Percentiles rank a stretch among this genome's conserved stretches.
Conservation (phyloP, 2,329 filamentous ascomycete genomes). For the Botrytis aclada region DNA sequence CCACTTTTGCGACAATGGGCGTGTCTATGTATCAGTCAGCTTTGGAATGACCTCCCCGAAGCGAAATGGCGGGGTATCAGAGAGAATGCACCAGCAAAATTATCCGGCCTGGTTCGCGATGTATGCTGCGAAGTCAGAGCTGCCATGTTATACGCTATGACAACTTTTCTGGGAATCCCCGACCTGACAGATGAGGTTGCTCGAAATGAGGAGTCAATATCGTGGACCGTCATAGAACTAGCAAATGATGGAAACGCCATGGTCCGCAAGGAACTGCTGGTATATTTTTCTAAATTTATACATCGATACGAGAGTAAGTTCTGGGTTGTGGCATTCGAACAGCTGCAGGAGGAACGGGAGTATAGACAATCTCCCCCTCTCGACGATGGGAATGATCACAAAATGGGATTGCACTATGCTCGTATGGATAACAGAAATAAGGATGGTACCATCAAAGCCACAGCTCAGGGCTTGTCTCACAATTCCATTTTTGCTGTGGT, state of each 20-base stretch:
- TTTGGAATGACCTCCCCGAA: constrained; percentile 87
- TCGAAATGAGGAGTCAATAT: constrained; percentile 85
- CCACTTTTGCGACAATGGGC: constrained; percentile 91
- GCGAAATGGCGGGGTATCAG: constrained; percentile 96
- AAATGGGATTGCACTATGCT: constrained; percentile 61
- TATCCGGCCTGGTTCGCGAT: constrained; percentile 79
- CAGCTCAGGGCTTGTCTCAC: constrained; percentile 63
- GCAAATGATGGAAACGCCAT: constrained; percentile 90
- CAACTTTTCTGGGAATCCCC: constrained; percentile 89
- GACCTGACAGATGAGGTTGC: constrained; percentile 89
- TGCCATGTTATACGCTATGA: constrained; percentile 89
- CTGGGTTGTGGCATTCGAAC: constrained; percentile 85
- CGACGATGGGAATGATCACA: constrained; percentile 56
- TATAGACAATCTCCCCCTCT: constrained; percentile 56
- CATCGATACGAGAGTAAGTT: constrained; percentile 90
- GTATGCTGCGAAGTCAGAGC: constrained; percentile 88
- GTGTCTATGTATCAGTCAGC: constrained; percentile 88
- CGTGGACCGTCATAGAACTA: constrained; percentile 86
- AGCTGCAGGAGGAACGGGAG: constrained; percentile 79
- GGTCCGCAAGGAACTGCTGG: constrained; percentile 87
- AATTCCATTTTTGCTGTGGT: constrained; percentile 91
- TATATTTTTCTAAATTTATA: constrained; percentile 91
- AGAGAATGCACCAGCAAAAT: constrained; percentile 72
- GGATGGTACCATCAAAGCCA: constrained; percentile 56
- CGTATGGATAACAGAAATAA: constrained; percentile 53